Base-by-base conservation (phyloP, 2,329 filamentous ascomycete genomes). In the Talaromyces islandicus region DNA sequence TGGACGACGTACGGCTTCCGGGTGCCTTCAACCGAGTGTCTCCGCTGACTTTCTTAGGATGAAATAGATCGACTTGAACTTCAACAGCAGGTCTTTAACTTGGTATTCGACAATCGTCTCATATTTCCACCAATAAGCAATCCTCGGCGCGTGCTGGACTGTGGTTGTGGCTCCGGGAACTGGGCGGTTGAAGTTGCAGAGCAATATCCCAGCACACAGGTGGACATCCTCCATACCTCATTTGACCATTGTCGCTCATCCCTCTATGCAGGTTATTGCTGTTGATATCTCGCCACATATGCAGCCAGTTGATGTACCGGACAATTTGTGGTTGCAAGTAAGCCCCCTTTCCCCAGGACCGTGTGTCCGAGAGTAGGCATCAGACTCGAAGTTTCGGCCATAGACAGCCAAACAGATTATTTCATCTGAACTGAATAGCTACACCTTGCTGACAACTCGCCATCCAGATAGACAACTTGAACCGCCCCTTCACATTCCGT, bases 231-330 rank as follows among this genome's bases (percentile, higher is more conserved):
- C 27, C 14, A 29, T 25, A 52, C 19, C 48, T 17, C 25, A 10
- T 11, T 2, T 29, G 27, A 14, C 25, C 38, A 54, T 29, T 29
- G 12, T 38, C 56, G 58, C 64, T 62, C 32, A 61, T 54, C 41
- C 14, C 54, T 54, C 4, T 46, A 46, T 32, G 21, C 30, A 91
- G 88, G 86, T 91, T 10, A 79, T 88, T 64, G 88, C 85, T 10
- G 81, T 91, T 67, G 89, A 92, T 69, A 84, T 91, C 64, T 87
- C 85, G 66, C 87, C 88, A 27, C 84, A 88, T 67, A 86, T 88
- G 81, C 82, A 83, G 61, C 86, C 87, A 43, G 85, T 88, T 54
- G 83, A 85, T 65, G 71, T 79, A 6, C 86, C 88, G 19, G 77
- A 81, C 4, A 91, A 91, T 68, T 74, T 92, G 59, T 85, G 87